phyloP scores from a whole-genome alignment of 2,329 filamentous ascomycete species.

The Fusarium scirpi region DNA sequence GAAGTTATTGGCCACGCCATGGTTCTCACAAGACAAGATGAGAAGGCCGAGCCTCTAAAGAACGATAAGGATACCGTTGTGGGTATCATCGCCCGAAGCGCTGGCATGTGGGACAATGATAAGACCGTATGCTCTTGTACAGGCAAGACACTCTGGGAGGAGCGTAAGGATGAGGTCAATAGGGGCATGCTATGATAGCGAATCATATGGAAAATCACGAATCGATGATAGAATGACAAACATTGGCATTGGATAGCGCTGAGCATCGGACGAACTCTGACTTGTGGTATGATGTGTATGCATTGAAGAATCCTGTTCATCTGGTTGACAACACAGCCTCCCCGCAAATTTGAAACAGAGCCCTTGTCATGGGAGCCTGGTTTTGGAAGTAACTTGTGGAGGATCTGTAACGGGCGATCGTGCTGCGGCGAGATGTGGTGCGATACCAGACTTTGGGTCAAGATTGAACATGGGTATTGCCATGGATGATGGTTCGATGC shows the following conservation, averaged over 20 bases:
- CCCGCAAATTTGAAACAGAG: conserved; percentile 39
- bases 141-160: conserved; percentile 98
- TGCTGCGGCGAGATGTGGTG: conserved; percentile 40
- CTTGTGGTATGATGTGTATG: conserved; percentile 33
- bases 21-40: conserved; percentile 78
- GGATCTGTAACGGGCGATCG: conserved; percentile 25
- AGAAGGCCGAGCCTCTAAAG: conserved; percentile 64
- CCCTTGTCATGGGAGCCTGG: conserved; percentile 12
- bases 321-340: conserved; percentile 13
- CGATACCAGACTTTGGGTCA: conserved; percentile 32
- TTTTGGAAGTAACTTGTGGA: conserved; percentile 23
- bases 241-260: conserved; percentile 17
- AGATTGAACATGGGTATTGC: conserved; percentile 39
- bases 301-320: conserved; percentile 12
- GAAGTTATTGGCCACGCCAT: conserved; percentile 95
- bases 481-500: conserved; percentile 41
- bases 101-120: conserved; percentile 98
- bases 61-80: conserved; percentile 90
- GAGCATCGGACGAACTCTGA: conserved; percentile 21
- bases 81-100: conserved; percentile 93
- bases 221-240: conserved; percentile 7
- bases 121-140: conserved; percentile 99
- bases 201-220: conserved; percentile 16
- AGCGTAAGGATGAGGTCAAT: conserved; percentile 87
- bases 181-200: conserved; percentile 85